A percentile compares a stretch with the other conserved stretches of the same genome.
phyloP scores from a whole-genome alignment of 345 rosid genomes.

The Raphanus raphanistrum region DNA sequence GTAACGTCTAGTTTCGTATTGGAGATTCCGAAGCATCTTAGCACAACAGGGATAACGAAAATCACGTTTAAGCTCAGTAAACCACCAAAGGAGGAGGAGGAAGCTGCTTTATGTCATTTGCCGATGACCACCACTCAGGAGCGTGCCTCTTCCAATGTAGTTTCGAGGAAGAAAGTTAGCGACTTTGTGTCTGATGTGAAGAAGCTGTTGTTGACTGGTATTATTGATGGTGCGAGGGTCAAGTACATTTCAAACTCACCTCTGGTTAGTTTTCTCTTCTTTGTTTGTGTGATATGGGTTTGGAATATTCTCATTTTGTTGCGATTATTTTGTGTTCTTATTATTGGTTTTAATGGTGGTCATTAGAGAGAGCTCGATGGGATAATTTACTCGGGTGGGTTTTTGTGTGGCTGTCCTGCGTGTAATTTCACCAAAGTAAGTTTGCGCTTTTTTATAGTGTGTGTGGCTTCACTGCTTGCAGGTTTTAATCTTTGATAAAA shows the following conservation, averaged over 20 bases:
- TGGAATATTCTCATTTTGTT: conserved; percentile 1
- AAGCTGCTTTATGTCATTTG: background rate
- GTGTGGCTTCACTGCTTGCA: background rate
- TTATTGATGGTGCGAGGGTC: conserved; percentile 79
- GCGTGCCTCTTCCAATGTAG: conserved; percentile 8
- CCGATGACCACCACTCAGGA: background rate
- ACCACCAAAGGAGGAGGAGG: conserved; percentile 51
- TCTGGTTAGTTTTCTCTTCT: conserved; percentile 43
- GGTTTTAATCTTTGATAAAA: background rate
- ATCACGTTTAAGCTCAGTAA: conserved; percentile 78
- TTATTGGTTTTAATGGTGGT: conserved; percentile 2
- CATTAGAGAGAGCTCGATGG: conserved; percentile 63
- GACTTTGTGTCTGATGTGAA: conserved; percentile 82
- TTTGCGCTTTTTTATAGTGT: background rate
- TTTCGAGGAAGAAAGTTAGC: conserved; percentile 55
- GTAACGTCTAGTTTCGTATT: conserved; percentile 58
- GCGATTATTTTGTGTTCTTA: conserved; percentile 5
- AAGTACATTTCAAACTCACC: conserved; percentile 66
- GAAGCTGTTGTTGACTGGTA: conserved; percentile 52
- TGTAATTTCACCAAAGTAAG: conserved; percentile 73
- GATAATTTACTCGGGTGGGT: conserved; percentile 70
- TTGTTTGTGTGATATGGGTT: background rate
- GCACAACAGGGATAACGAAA: conserved; percentile 78
- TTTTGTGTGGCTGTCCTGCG: conserved; percentile 73
- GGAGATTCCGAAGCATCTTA: conserved; percentile 81